Evolutionary conservation across 2,329 filamentous ascomycete genomes (phyloP).

Genomic region (Talaromyces sp.): DNA sequence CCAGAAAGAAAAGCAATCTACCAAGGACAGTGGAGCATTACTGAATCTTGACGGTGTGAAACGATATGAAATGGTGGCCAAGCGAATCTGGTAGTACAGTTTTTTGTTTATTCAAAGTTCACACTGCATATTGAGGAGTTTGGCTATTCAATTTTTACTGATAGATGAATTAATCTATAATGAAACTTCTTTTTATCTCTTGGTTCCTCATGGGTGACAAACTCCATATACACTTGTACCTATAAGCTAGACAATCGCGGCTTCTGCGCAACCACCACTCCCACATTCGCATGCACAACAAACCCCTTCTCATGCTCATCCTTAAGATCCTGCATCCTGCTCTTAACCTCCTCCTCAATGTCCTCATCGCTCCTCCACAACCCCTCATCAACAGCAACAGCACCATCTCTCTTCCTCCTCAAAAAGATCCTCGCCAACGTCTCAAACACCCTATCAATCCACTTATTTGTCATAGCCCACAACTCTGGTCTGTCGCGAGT

Average conservation of each 20-base stretch:
- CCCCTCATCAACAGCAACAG: background rate
- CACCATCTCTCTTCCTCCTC: background rate
- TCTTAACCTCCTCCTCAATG: constrained; percentile 7
- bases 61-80: constrained; percentile 92
- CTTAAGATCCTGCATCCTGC: background rate
- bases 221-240: background rate
- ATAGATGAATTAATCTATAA: background rate
- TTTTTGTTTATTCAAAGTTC: background rate
- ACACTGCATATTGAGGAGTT: background rate
- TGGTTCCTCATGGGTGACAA: background rate
- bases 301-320: constrained; percentile 6
- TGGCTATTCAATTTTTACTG: background rate
- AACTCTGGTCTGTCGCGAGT: constrained; percentile 15
- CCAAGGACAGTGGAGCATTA: constrained; percentile 43
- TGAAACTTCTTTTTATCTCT: background rate
- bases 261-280: constrained; percentile 14
- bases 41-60: constrained; percentile 66
- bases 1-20: constrained; percentile 56
- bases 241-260: background rate
- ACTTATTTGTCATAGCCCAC: background rate
- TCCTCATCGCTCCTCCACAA: background rate
- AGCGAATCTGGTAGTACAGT: constrained; percentile 83
- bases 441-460: constrained; percentile 1
- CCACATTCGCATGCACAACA: constrained; percentile 5
- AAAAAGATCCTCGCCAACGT: constrained; percentile 3